Conservation (phyloP, 495 filamentous ascomycete species). For the Thermothielavioides terrestris region DNA sequence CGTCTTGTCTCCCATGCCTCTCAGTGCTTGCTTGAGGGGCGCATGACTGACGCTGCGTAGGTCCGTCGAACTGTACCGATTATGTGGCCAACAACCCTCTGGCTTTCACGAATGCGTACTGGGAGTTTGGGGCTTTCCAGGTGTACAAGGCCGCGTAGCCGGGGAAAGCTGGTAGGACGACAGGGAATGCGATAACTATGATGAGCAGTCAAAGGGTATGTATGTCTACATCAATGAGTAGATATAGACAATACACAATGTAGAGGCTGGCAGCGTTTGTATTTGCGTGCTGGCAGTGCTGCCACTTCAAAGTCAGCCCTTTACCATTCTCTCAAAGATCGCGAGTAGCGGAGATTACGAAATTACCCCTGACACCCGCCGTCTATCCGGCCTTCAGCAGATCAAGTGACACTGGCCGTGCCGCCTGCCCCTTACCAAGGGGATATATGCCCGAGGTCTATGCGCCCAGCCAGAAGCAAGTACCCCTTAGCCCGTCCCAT, state of each 20-base stretch:
- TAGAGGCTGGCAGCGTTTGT: no score
- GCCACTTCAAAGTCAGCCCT: not conserved
- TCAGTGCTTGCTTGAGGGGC: slow-evolving; percentile 3
- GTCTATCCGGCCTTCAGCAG: not conserved
- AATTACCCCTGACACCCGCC: not conserved
- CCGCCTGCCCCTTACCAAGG: not conserved
- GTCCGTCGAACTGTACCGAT: slow-evolving; percentile 43
- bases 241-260: no score
- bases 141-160: slow-evolving; percentile 42
- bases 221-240: no score
- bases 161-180: not conserved
- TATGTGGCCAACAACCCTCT: slow-evolving; percentile 54
- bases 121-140: slow-evolving; percentile 56
- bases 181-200: no score
- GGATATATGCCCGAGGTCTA: slow-evolving; percentile 1
- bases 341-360: not conserved
- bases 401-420: slow-evolving; percentile 5
- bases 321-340: not conserved
- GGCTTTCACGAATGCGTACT: slow-evolving; percentile 56
- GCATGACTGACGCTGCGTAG: slow-evolving; percentile 11
- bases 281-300: not conserved
- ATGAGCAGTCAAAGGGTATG: no score
- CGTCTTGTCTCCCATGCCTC: slow-evolving; percentile 11
- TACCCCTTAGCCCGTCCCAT: not conserved
- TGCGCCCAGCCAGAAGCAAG: not conserved